phyloP scores from a whole-genome alignment of 192 early-diverging fungal species.

The Gaertneriomyces sp. region DNA sequence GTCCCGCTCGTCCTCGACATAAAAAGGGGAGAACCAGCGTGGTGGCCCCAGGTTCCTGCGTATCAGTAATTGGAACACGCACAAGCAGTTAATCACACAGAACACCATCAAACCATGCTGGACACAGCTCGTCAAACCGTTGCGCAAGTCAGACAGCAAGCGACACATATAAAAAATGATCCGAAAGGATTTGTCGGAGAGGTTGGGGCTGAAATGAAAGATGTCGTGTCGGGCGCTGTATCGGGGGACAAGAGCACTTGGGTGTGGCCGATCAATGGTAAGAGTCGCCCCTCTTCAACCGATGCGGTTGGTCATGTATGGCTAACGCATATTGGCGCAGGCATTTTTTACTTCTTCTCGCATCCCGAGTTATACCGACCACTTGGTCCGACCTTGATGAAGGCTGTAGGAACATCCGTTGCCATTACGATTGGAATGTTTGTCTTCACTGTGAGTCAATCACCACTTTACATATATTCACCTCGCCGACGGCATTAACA shows the following conservation, averaged over 20 bases:
- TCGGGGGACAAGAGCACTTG: constrained; percentile 13
- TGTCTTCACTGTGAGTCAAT: constrained; percentile 18
- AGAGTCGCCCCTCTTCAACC: neutral
- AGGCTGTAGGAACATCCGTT: constrained; percentile 11
- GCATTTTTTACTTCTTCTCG: constrained; percentile 18
- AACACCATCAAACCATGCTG: neutral
- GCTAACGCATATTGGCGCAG: neutral
- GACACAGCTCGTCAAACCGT: constrained; percentile 3
- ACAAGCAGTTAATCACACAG: neutral
- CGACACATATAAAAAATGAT: constrained; percentile 4
- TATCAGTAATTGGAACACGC: neutral
- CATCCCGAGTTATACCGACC: constrained; percentile 14
- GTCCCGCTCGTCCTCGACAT: no score
- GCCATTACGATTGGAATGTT: constrained; percentile 24
- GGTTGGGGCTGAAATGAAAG: constrained; percentile 10
- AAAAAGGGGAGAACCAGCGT: no score
- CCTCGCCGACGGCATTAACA: neutral
- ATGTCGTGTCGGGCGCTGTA: constrained; percentile 2
- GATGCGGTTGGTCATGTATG: neutral
- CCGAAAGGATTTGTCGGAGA: constrained; percentile 6
- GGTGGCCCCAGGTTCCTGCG: no score
- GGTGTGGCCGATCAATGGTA: constrained; percentile 12
- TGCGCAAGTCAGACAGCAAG: constrained; percentile 8
- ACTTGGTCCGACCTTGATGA: constrained; percentile 9
- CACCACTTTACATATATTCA: neutral